phyloP scores from a whole-genome alignment of 345 rosid species.

The Erysimum cheiranthoides region DNA sequence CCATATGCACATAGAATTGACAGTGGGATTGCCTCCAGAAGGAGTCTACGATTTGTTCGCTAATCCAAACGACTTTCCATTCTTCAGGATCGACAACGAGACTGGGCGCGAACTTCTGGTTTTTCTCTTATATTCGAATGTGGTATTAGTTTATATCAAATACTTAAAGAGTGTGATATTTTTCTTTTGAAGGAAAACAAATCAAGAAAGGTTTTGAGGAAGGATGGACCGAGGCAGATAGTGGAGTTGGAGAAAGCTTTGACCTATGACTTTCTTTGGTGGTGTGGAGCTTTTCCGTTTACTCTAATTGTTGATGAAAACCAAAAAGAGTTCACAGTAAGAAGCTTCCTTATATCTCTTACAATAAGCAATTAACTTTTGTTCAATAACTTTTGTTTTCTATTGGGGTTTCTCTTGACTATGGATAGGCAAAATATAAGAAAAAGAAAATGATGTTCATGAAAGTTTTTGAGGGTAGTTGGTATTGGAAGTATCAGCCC shows the following conservation, averaged over 20 bases:
- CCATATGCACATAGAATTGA: slow-evolving; percentile 14
- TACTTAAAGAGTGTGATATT: background rate
- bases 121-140: background rate
- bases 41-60: slow-evolving; percentile 64
- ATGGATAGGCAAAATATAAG: slow-evolving; percentile 62
- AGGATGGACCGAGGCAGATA: slow-evolving; percentile 23
- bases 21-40: slow-evolving; percentile 53
- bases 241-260: background rate
- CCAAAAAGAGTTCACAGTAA: background rate
- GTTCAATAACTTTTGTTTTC: background rate
- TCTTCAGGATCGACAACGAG: slow-evolving; percentile 67
- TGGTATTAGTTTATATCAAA: background rate
- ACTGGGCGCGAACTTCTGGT: slow-evolving; percentile 40
- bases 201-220: slow-evolving; percentile 24
- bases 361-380: background rate
- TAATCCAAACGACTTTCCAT: slow-evolving; percentile 59
- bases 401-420: background rate
- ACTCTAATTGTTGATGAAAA: slow-evolving; percentile 15
- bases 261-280: background rate
- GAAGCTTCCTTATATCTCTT: background rate
- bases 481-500: too few species aligned
- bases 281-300: background rate
- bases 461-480: slow-evolving; percentile 73
- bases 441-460: slow-evolving; percentile 72
- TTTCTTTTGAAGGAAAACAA: background rate